phyloP scores from a whole-genome alignment of 129 eudicot species.

The Helianthus tuberosus region DNA sequence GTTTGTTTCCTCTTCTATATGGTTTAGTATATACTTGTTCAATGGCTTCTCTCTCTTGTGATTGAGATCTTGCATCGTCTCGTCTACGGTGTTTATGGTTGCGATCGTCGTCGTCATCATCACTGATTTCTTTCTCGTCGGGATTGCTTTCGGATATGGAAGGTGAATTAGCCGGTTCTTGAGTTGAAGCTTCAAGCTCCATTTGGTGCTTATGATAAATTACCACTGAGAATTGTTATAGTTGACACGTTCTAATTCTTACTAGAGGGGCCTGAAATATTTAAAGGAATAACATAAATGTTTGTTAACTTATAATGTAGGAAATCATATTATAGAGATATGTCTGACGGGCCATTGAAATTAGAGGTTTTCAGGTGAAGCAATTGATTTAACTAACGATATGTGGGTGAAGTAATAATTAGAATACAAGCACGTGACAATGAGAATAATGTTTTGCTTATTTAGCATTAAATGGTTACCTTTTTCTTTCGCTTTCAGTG shows the following conservation, averaged over 20 bases:
- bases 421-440: neutral
- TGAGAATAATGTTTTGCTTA: neutral
- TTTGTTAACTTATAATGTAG: neutral
- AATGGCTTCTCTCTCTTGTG: conserved; percentile 61
- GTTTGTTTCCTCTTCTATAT: conserved; percentile 61
- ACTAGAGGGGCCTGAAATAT: conserved; percentile 17
- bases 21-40: conserved; percentile 68
- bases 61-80: conserved; percentile 68
- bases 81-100: conserved; percentile 97
- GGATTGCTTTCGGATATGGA: conserved; percentile 62
- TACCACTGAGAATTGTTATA: neutral
- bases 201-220: conserved; percentile 32
- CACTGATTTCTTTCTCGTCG: conserved; percentile 88
- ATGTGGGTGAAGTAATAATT: neutral
- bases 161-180: conserved; percentile 60
- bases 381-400: neutral
- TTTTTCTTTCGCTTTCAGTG: neutral
- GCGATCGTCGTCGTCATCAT: conserved; percentile 98
- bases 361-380: neutral
- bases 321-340: neutral
- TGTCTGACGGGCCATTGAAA: neutral
- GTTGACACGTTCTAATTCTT: conserved; percentile 18
- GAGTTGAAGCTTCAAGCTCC: conserved; percentile 73
- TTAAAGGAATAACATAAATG: neutral
- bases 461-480: neutral